Evolutionary conservation across 2,329 filamentous ascomycete species (phyloP).

Genomic region (Verticillium isaacii): DNA sequence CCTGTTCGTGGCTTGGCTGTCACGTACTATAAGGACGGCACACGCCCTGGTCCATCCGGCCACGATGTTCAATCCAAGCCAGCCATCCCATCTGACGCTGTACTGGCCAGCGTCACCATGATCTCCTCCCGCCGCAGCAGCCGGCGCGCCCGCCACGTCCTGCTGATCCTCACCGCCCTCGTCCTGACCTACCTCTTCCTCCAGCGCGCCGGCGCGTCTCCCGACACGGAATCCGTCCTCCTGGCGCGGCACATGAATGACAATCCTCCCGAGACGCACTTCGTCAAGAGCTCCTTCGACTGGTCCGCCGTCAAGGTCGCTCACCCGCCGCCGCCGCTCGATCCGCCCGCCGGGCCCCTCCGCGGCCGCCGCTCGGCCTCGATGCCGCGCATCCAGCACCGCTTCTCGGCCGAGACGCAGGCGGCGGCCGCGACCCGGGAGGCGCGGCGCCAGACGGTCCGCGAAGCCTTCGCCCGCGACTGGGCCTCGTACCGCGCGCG

Average conservation of each 20-base stretch:
- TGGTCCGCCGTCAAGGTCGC: constrained; percentile 25
- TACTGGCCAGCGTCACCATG: not conserved
- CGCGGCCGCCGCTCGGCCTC: constrained; percentile 1
- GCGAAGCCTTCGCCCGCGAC: constrained; percentile 23
- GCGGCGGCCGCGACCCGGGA: constrained; percentile 19
- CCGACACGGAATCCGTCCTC: not conserved
- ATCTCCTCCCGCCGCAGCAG: not conserved
- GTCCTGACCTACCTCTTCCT: not conserved
- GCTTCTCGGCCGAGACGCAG: constrained; percentile 19
- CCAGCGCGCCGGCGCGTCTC: not conserved
- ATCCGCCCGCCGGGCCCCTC: constrained; percentile 13
- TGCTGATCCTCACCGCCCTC: not conserved
- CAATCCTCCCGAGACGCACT: not conserved
- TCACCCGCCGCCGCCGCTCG: constrained; percentile 17
- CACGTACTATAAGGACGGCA: not conserved
- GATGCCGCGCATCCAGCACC: constrained; percentile 30
- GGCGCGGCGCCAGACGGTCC: constrained; percentile 33
- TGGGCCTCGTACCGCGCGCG: constrained; percentile 37
- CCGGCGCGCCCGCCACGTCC: not conserved
- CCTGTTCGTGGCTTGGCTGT: too few relatives aligned
- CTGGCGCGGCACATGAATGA: not conserved
- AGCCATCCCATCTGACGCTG: not conserved
- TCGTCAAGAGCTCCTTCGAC: constrained; percentile 28
- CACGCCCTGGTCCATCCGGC: not conserved
- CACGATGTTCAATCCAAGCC: not conserved